Evolutionary conservation across 2,329 filamentous ascomycete genomes (phyloP), one percentile per base, ranked within the genome.

Genomic region (Colletotrichum sp.): DNA sequence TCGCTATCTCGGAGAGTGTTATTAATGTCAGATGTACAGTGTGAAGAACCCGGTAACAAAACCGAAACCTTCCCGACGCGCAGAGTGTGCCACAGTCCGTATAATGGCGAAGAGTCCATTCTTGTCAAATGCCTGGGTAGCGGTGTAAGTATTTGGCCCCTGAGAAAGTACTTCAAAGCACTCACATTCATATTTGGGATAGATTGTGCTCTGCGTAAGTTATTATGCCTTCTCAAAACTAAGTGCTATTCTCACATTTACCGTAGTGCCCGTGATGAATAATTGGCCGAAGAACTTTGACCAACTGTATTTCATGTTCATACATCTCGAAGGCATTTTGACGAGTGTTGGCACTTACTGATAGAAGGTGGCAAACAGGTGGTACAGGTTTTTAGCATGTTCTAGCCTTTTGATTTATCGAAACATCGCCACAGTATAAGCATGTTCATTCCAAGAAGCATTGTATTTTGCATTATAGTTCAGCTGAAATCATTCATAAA

Each of bases 261-360:
- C 11, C 39, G 19, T 12, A 49, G 39, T 49, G 39, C 19, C 39
- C 39, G 5, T 49, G 2, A 49, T 7, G 36, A 8, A 19, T 9
- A 11, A 44, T 19, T 44, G 36, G 8, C 8, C 16, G 16, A 19
- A 11, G 16, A n/a, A 44, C 2, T 44, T 8, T 16, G 4, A 39
- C 15, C 34, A 39, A 39, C 15, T 36, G 7, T 16, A 1, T 16
- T 39, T 39, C 34, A 39, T 39, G 34, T 16, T 44, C 1, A 1
- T n/a, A 1, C 5, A 44, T 0, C 0, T 11, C n/a, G 16, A 44
- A n/a, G 8, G 16, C 39, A 19, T 44, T 19, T 19, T 6, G 16
- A 19, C 39, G 2, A 44, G 39, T 44, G 39, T n/a, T 44, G 16
- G 39, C 39, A 44, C 39, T 2, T n/a, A 44, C 1, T 11, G 39